Percentiles rank a stretch among this genome's conserved stretches.
phyloP scores from a whole-genome alignment of 78 protist species.

The Speleostelium caveatum region DNA sequence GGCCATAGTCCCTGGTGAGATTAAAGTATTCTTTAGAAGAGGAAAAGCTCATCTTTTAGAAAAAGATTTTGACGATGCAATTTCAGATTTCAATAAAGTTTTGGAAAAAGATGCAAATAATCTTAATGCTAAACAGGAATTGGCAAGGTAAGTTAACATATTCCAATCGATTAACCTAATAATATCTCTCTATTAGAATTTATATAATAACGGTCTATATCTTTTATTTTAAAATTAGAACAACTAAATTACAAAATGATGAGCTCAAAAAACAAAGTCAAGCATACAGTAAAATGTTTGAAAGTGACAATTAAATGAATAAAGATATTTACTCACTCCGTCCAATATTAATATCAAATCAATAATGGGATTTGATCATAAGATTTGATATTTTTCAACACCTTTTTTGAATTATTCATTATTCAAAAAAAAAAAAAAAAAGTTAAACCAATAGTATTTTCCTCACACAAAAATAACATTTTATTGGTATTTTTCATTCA shows the following conservation, averaged over 20 bases:
- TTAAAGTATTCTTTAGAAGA: constrained; percentile 50
- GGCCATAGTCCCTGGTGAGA: constrained; percentile 20
- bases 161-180: no score
- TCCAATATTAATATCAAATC: not conserved
- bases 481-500: not conserved
- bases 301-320: constrained; percentile 14
- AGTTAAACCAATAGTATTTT: not conserved
- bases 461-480: not conserved
- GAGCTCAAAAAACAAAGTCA: not conserved
- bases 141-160: no score
- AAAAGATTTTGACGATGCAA: constrained; percentile 43
- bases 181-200: no score
- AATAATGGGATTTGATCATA: not conserved
- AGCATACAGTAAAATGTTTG: constrained; percentile 50
- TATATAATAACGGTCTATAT: not conserved
- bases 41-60: constrained; percentile 12
- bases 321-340: not conserved
- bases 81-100: constrained; percentile 17
- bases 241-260: not conserved
- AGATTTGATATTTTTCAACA: not conserved
- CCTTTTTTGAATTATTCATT: not conserved
- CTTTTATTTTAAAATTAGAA: not conserved
- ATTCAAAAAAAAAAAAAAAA: not conserved
- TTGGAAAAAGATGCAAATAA: constrained; percentile 18
- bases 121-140: constrained; percentile 25